phyloP scores from a whole-genome alignment of 2,329 filamentous ascomycete species.

The Aureobasidium melanogenum region DNA sequence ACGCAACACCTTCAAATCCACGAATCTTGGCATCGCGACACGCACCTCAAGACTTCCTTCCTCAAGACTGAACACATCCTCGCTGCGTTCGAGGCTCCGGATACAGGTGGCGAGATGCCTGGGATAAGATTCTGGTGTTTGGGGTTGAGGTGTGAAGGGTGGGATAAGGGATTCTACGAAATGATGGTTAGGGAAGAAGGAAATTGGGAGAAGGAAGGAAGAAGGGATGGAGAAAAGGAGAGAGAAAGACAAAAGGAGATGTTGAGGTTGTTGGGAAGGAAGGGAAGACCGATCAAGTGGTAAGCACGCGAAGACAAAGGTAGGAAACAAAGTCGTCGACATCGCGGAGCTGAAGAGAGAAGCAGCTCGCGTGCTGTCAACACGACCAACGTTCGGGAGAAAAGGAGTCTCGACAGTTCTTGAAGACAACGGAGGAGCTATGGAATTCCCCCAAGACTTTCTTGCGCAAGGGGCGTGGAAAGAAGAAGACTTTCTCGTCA shows the following conservation, averaged over 20 bases:
- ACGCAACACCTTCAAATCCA: constrained; percentile 25
- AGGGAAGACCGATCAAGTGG: not conserved
- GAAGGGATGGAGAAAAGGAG: not conserved
- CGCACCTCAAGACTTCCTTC: constrained; percentile 25
- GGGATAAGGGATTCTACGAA: constrained; percentile 33
- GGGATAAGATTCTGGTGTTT: constrained; percentile 40
- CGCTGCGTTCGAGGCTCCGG: constrained; percentile 32
- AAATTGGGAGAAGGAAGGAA: not conserved
- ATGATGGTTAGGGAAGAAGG: constrained; percentile 23
- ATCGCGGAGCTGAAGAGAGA: not conserved
- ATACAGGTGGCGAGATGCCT: constrained; percentile 28
- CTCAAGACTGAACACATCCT: constrained; percentile 31
- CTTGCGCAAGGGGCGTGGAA: not conserved
- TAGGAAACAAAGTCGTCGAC: not conserved
- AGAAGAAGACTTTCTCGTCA: not conserved
- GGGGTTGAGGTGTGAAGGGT: constrained; percentile 37
- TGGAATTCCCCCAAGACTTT: not conserved
- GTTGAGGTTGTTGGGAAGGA: not conserved
- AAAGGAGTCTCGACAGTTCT: not conserved
- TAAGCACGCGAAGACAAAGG: not conserved
- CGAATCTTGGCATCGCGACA: constrained; percentile 32
- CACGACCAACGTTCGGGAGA: not conserved
- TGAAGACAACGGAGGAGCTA: not conserved
- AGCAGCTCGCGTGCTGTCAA: not conserved
- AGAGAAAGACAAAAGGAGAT: not conserved